Conservation (phyloP, 2,329 filamentous ascomycete species). For the Sphaerostilbella broomeana region DNA sequence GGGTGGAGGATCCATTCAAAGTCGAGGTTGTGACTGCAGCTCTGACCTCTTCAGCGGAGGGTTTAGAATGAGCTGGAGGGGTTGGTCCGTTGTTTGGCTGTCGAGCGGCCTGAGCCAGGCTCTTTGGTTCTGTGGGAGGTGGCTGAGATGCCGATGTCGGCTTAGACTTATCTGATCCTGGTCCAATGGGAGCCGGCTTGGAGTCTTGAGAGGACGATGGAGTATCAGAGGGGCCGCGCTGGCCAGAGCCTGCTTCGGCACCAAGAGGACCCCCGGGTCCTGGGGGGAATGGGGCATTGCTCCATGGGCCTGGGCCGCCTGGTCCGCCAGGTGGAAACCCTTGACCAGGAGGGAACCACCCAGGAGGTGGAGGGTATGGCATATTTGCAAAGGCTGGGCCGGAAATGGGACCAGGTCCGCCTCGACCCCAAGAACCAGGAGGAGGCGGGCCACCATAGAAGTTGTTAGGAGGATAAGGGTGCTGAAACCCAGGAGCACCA, state of each 20-base stretch:
- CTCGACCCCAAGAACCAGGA: slow-evolving; percentile 50
- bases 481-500: slow-evolving; percentile 35
- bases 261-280: slow-evolving; percentile 51
- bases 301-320: slow-evolving; percentile 55
- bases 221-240: slow-evolving; percentile 41
- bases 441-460: slow-evolving; percentile 46
- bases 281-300: slow-evolving; percentile 55
- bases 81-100: slow-evolving; percentile 49
- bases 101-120: slow-evolving; percentile 38
- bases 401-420: slow-evolving; percentile 51
- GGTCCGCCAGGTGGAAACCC: slow-evolving; percentile 57
- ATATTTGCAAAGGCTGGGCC: slow-evolving; percentile 59
- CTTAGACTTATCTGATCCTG: slow-evolving; percentile 42
- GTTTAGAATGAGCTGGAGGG: slow-evolving; percentile 63
- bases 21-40: slow-evolving; percentile 36
- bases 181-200: slow-evolving; percentile 26
- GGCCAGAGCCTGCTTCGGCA: slow-evolving; percentile 52
- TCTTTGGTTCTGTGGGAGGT: slow-evolving; percentile 49
- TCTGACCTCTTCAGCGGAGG: slow-evolving; percentile 42
- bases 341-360: slow-evolving; percentile 74
- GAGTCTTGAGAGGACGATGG: slow-evolving; percentile 7
- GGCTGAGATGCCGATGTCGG: slow-evolving; percentile 40
- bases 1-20: slow-evolving; percentile 32
- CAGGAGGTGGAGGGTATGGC: slow-evolving; percentile 70
- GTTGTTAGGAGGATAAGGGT: slow-evolving; percentile 39